Percentiles rank a stretch among this genome's conserved stretches.
phyloP scores from a whole-genome alignment of 1,139 yeast genomes.

The Geotrichum bryndzae region DNA sequence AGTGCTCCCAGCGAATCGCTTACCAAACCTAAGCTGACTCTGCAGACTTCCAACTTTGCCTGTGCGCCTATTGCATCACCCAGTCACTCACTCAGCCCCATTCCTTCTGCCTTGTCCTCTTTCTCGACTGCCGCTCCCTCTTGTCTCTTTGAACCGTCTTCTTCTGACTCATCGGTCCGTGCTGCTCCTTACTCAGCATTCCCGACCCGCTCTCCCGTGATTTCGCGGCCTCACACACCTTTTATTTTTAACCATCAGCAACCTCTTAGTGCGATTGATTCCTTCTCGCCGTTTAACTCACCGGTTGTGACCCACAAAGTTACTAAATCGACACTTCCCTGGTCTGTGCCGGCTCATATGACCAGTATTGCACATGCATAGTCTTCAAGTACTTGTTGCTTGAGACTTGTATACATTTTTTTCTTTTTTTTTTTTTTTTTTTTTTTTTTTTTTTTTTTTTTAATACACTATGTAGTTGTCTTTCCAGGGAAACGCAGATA shows the following conservation, averaged over 20 bases:
- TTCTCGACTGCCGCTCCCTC: neutral
- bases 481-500: neutral
- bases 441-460: neutral
- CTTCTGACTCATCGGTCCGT: neutral
- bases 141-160: neutral
- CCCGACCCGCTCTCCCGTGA: neutral
- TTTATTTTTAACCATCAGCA: neutral
- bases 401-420: neutral
- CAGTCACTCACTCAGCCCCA: neutral
- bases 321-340: neutral
- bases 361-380: neutral
- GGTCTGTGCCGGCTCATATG: constrained; percentile 6
- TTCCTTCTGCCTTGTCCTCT: neutral
- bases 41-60: neutral
- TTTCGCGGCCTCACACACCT: neutral
- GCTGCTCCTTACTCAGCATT: neutral
- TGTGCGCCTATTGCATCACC: neutral
- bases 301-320: neutral
- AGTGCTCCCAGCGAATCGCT: neutral
- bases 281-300: neutral
- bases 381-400: neutral
- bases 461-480: neutral
- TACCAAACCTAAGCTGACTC: neutral
- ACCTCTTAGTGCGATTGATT: neutral
- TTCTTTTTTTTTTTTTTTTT: neutral